Evolutionary conservation across 2,329 filamentous ascomycete species (phyloP).

Genomic region (Apiospora koreana): DNA sequence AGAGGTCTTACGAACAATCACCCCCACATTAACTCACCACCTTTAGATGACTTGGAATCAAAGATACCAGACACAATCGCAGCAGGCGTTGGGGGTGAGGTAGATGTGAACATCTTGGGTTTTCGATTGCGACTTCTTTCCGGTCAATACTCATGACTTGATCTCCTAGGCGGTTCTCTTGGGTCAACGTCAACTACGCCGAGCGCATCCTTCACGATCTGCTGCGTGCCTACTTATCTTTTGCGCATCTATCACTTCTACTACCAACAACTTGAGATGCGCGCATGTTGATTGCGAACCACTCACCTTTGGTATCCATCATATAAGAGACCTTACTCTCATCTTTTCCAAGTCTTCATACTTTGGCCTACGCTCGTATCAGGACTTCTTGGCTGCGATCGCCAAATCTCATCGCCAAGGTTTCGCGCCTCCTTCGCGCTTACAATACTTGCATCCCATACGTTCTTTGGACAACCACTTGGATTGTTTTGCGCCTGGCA

Average conservation of each 20-base stretch:
- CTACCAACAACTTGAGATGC: background rate
- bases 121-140: background rate
- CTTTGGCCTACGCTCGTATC: background rate
- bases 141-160: too few relatives aligned
- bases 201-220: background rate
- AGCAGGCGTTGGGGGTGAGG: background rate
- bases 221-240: too few relatives aligned
- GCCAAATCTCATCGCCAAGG: background rate
- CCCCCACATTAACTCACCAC: background rate
- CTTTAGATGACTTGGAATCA: background rate
- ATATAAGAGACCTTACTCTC: background rate
- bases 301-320: background rate
- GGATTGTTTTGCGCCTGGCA: background rate
- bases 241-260: background rate
- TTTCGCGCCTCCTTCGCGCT: background rate
- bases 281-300: background rate
- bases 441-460: background rate
- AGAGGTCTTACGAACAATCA: background rate
- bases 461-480: background rate
- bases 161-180: too few relatives aligned
- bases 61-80: background rate
- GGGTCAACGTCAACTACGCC: background rate
- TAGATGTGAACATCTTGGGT: background rate
- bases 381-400: background rate
- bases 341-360: background rate